Evolutionary conservation across 1,139 yeast genomes (phyloP).

Genomic region (Yamadazyma triangularis): DNA sequence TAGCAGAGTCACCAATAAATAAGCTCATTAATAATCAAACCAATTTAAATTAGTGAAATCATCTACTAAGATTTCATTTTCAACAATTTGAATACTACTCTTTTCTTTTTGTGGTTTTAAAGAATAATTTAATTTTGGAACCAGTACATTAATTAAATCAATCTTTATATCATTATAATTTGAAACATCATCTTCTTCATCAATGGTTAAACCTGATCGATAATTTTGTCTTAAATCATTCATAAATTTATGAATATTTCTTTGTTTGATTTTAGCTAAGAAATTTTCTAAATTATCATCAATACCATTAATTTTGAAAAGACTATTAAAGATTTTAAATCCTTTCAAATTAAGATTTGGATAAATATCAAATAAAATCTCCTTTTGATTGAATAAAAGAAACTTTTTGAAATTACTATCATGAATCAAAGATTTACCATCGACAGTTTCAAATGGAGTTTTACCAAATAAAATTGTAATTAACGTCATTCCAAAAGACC

Average conservation of each 20-base stretch:
- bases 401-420: conserved; percentile 39
- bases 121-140: conserved; percentile 5
- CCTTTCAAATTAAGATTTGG: conserved; percentile 38
- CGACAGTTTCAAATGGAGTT: conserved; percentile 31
- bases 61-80: conserved; percentile 9
- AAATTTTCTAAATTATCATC: conserved; percentile 29
- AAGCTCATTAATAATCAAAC: conserved; percentile 11
- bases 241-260: conserved; percentile 27
- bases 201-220: conserved; percentile 27
- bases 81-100: conserved; percentile 5
- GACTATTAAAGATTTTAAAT: conserved; percentile 28
- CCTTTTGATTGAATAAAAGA: conserved; percentile 28
- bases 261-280: conserved; percentile 19
- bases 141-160: neutral
- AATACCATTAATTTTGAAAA: conserved; percentile 29
- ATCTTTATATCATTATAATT: neutral
- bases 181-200: conserved; percentile 20
- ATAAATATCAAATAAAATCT: conserved; percentile 37
- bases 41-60: conserved; percentile 13
- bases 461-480: conserved; percentile 48
- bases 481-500: conserved; percentile 42
- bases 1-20: no score
- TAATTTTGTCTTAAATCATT: conserved; percentile 24
- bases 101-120: conserved; percentile 3
- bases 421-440: conserved; percentile 16